phyloP scores from a whole-genome alignment of 1,284 basidiomycete species.

The Cryptococcus sp. region DNA sequence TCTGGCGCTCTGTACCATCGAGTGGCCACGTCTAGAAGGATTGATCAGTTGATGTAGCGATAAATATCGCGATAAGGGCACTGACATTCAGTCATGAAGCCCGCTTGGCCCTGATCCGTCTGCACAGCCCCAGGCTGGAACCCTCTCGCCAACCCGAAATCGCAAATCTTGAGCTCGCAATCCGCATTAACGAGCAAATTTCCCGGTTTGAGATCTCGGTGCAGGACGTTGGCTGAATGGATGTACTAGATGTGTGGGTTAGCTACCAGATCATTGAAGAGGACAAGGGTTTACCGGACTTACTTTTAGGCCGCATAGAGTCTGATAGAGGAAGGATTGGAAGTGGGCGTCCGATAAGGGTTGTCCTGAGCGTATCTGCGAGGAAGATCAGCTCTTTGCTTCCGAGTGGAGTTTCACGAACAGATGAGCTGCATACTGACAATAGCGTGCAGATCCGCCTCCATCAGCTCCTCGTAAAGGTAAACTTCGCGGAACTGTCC shows the following conservation, averaged over 20 bases:
- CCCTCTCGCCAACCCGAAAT: conserved; percentile 95
- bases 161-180: conserved; percentile 97
- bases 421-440: conserved; percentile 56
- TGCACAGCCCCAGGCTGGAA: conserved; percentile 76
- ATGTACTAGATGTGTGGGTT: conserved; percentile 69
- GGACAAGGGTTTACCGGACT: conserved; percentile 1
- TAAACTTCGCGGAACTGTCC: conserved; percentile 95
- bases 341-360: conserved; percentile 98
- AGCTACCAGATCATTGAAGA: neutral
- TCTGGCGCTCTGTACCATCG: conserved; percentile 96
- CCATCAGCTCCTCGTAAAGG: conserved; percentile 98
- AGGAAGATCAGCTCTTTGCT: conserved; percentile 3
- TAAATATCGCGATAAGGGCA: conserved; percentile 1
- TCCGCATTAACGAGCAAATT: conserved; percentile 97
- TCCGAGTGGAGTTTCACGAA: neutral
- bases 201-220: conserved; percentile 94
- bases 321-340: conserved; percentile 98
- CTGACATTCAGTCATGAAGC: conserved; percentile 97
- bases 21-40: conserved; percentile 71
- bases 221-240: conserved; percentile 96
- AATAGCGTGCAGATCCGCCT: conserved; percentile 98
- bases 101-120: conserved; percentile 71
- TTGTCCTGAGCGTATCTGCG: conserved; percentile 92
- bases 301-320: conserved; percentile 85
- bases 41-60: neutral